These are phyloP conservation scores for Globisporangium splendens DNA, from an alignment of 352 stramenopile species.

Conservation along the genomic window DNA sequence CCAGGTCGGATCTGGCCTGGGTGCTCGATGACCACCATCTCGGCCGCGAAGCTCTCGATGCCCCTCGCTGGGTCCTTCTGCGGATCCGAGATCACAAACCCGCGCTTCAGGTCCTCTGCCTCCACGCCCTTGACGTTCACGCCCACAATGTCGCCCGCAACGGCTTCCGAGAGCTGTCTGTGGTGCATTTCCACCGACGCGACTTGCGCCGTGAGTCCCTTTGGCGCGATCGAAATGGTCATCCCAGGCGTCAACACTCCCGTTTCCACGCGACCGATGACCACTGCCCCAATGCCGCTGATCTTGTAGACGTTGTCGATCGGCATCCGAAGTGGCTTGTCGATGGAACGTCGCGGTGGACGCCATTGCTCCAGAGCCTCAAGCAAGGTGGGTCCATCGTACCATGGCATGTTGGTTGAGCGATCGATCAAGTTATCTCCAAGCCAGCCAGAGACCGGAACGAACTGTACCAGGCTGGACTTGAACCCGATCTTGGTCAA, in stretches of 20 bases:
- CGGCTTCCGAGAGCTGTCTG: constrained; percentile 88
- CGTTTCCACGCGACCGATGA: constrained; percentile 96
- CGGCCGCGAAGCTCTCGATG: constrained; percentile 89
- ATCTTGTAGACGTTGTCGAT: constrained; percentile 99
- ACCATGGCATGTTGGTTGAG: constrained; percentile 96
- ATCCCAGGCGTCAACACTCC: constrained; percentile 95
- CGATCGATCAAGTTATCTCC: constrained; percentile 97
- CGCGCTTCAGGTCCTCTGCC: constrained; percentile 92
- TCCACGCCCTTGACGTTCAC: constrained; percentile 98
- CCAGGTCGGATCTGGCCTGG: constrained; percentile 89
- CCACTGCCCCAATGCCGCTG: constrained; percentile 94
- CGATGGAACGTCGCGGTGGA: constrained; percentile 86
- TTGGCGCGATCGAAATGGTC: constrained; percentile 88
- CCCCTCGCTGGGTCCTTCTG: constrained; percentile 89
- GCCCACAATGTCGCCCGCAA: constrained; percentile 94
- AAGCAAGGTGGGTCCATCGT: constrained; percentile 91
- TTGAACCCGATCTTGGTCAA: constrained; percentile 98
- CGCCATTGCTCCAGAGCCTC: constrained; percentile 91
- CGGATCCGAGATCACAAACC: constrained; percentile 92
- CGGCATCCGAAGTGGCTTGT: constrained; percentile 96
- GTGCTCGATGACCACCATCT: constrained; percentile 97
- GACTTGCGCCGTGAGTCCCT: constrained; percentile 90
- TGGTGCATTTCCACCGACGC: constrained; percentile 98
- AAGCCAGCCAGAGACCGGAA: constrained; percentile 96
- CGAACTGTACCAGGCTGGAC: constrained; percentile 91